phyloP scores from a whole-genome alignment of 371 early-diverging fungal species.

The Mucor saturninus region DNA sequence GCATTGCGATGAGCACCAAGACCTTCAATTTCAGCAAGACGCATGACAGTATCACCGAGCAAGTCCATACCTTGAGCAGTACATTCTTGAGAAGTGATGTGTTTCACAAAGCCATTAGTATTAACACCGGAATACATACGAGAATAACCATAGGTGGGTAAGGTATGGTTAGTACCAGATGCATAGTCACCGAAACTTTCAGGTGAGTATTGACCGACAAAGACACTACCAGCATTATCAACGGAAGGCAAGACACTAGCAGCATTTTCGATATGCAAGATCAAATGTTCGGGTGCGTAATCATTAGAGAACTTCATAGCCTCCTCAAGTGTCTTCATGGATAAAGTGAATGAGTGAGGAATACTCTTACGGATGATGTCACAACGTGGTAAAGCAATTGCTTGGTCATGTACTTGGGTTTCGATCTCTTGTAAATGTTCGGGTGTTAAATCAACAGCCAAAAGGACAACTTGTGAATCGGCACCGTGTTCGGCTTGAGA shows the following conservation, averaged over 20 bases:
- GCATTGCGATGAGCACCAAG: slow-evolving; percentile 96
- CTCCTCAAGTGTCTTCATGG: slow-evolving; percentile 70
- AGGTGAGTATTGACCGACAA: slow-evolving; percentile 95
- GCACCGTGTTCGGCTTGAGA: slow-evolving; percentile 97
- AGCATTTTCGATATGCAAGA: slow-evolving; percentile 87
- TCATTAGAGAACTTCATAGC: slow-evolving; percentile 91
- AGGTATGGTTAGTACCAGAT: slow-evolving; percentile 98
- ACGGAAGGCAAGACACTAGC: slow-evolving; percentile 66
- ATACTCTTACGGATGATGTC: slow-evolving; percentile 90
- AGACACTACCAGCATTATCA: slow-evolving; percentile 93
- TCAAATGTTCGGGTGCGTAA: slow-evolving; percentile 97
- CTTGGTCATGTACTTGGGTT: slow-evolving; percentile 82
- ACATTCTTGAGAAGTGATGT: slow-evolving; percentile 92
- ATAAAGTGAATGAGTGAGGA: slow-evolving; percentile 80
- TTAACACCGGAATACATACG: slow-evolving; percentile 97
- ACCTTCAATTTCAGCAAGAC: slow-evolving; percentile 93
- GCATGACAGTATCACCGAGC: slow-evolving; percentile 89
- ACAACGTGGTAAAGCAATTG: slow-evolving; percentile 82
- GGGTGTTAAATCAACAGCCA: slow-evolving; percentile 77
- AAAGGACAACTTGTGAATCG: slow-evolving; percentile 95
- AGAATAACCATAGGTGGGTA: slow-evolving; percentile 98
- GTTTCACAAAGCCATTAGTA: slow-evolving; percentile 92
- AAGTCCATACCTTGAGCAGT: slow-evolving; percentile 87
- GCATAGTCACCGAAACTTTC: slow-evolving; percentile 99
- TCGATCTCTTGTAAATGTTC: slow-evolving; percentile 77